Base-by-base conservation (phyloP, 768 basidiomycete species). In the Calvatia gigantea region DNA sequence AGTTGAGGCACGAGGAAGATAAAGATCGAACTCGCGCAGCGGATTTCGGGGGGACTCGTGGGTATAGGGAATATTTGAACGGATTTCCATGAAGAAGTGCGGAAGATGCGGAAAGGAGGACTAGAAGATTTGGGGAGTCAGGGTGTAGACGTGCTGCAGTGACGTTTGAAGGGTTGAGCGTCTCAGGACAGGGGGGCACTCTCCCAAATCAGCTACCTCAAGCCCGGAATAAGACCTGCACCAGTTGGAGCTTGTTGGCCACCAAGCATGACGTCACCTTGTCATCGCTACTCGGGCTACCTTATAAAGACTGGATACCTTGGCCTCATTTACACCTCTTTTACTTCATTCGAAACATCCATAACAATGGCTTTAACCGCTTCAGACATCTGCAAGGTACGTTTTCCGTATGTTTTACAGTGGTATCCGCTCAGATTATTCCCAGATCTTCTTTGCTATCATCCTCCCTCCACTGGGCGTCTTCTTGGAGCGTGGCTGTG, bases 401-500 rank as follows among this genome's bases (percentile, higher is more conserved):
- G 70, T 70, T 45, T 25, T 57, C 38, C 51, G 38, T 48, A 33
- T 23, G 12, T 43, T 57, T 39, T 35, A n/a, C 17, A 6, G 19
- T 7, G 17, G 11, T 38, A 9, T 21, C 37, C 42, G 29, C 53
- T 61, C 71, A 48, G 43, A 9, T 28, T 57, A 25, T 35, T 58
- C 50, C 21, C 43, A 87, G 83, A 73, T 75, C 59, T 60, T 79
- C 57, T 63, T 84, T 52, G 89, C 89, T 57, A 76, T 92, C 70
- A 61, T 91, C 67, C 63, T 92, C 12, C 91, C 92, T 8, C 94
- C 94, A 56, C 66, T 96, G 2, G 92, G 87, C 54, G 94, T 96
- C 23, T 93, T 94, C 74, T 72, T 95, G 23, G 92, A 95, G 74
- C 80, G 90, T 51, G 94, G 94, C 23, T 94, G 91, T 67, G 73